Evolutionary conservation across 2,329 filamentous ascomycete genomes (phyloP).

Genomic region (Polytolypa hystricis): DNA sequence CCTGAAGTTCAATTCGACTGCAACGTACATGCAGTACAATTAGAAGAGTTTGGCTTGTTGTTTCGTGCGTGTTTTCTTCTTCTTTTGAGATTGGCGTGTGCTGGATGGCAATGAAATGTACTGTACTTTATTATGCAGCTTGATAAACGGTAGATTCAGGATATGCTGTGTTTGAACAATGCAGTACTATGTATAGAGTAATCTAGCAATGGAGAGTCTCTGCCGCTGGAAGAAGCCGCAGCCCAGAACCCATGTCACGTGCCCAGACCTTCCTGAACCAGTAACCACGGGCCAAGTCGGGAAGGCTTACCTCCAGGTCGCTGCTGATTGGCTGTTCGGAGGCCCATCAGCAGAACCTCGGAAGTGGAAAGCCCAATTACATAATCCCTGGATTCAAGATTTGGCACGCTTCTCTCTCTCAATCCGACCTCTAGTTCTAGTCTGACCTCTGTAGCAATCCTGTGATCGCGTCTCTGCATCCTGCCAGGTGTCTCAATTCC

Average conservation of each 20-base stretch:
- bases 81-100: no score
- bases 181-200: neutral
- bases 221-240: no score
- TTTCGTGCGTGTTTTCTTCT: no score
- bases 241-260: no score
- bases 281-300: constrained; percentile 18
- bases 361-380: constrained; percentile 21
- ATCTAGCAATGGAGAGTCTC: neutral
- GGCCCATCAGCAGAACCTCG: constrained; percentile 24
- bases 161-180: neutral
- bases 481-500: constrained; percentile 11
- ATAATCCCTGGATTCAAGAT: constrained; percentile 25
- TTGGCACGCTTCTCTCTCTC: no score
- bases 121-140: no score
- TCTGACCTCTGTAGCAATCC: no score
- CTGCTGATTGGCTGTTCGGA: constrained; percentile 24
- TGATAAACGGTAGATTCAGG: neutral
- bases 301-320: constrained; percentile 24
- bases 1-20: constrained; percentile 98
- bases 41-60: constrained; percentile 49
- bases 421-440: no score
- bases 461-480: constrained; percentile 11
- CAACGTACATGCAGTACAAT: constrained; percentile 98
- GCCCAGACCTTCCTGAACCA: constrained; percentile 12
- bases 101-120: no score